phyloP scores from a whole-genome alignment of 306 rosid genomes.

The Ormosia semicastrata region DNA sequence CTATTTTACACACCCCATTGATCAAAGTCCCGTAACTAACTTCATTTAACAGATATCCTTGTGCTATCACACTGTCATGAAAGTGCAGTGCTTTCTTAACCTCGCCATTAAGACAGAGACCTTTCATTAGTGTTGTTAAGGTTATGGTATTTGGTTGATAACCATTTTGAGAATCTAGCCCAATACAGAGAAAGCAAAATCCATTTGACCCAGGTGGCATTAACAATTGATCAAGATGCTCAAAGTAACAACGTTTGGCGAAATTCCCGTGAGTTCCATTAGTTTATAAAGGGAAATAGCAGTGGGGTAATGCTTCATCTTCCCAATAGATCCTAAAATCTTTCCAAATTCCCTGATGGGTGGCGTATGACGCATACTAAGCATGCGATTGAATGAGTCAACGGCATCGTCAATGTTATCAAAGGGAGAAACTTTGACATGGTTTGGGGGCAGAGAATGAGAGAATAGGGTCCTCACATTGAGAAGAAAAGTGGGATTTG shows the following conservation, averaged over 20 bases:
- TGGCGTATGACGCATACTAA: neutral
- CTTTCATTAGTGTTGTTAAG: neutral
- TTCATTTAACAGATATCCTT: no score
- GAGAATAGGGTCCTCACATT: no score
- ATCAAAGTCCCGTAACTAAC: no score
- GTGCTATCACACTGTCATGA: no score
- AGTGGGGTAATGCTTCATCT: neutral
- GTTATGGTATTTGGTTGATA: neutral
- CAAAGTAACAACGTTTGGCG: neutral
- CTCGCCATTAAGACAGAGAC: neutral
- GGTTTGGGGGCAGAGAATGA: neutral
- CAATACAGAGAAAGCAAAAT: neutral
- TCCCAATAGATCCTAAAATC: constrained; percentile 3
- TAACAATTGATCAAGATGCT: neutral
- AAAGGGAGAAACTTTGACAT: neutral
- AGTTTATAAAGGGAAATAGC: no score
- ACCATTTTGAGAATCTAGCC: neutral
- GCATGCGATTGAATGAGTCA: neutral
- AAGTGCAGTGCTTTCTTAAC: no score
- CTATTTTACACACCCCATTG: no score
- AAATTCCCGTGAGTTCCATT: neutral
- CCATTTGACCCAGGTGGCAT: no score
- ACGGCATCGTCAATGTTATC: neutral
- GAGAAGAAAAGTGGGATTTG: no score
- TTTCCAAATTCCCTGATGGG: neutral